Evolutionary conservation across 2,329 filamentous ascomycete species (phyloP).

Genomic region (Microsporum canis): DNA sequence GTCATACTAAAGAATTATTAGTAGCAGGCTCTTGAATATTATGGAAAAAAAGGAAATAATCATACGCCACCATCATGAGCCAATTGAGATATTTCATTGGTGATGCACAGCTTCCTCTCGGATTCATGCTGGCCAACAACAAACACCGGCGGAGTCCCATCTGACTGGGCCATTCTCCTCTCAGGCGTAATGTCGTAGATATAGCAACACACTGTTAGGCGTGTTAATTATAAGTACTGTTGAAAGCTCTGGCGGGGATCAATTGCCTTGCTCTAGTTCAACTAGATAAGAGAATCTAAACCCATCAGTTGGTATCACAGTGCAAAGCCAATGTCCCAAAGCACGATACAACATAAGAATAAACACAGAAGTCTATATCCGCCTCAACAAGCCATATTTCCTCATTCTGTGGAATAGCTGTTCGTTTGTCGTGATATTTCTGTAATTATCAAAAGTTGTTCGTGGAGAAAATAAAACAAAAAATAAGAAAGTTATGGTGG

Average conservation of each 20-base stretch:
- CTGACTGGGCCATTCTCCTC: conserved; percentile 11
- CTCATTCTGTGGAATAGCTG: not conserved
- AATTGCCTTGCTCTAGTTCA: not conserved
- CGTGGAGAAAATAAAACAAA: not conserved
- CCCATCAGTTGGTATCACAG: not conserved
- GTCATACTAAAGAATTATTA: conserved; percentile 44
- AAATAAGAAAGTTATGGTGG: not conserved
- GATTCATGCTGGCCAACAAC: conserved; percentile 53
- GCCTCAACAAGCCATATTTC: not conserved
- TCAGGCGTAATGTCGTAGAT: not conserved
- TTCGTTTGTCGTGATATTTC: not conserved
- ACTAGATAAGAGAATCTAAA: not conserved
- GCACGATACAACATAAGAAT: not conserved
- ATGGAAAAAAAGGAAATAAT: conserved; percentile 7
- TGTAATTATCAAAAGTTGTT: not conserved
- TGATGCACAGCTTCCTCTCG: conserved; percentile 34
- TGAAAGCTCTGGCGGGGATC: not conserved
- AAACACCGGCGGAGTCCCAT: conserved; percentile 36
- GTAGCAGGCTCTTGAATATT: conserved; percentile 10
- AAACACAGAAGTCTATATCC: not conserved
- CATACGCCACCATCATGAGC: conserved; percentile 47
- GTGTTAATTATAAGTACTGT: too few relatives aligned
- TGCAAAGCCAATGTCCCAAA: not conserved
- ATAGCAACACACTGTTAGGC: not conserved
- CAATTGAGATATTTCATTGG: conserved; percentile 40